A percentile compares a stretch with the other conserved stretches of the same genome.
These are phyloP conservation scores for Talaromyces sp. DNA, from an alignment of 2,329 filamentous ascomycete genomes.

Conservation along the genomic window DNA sequence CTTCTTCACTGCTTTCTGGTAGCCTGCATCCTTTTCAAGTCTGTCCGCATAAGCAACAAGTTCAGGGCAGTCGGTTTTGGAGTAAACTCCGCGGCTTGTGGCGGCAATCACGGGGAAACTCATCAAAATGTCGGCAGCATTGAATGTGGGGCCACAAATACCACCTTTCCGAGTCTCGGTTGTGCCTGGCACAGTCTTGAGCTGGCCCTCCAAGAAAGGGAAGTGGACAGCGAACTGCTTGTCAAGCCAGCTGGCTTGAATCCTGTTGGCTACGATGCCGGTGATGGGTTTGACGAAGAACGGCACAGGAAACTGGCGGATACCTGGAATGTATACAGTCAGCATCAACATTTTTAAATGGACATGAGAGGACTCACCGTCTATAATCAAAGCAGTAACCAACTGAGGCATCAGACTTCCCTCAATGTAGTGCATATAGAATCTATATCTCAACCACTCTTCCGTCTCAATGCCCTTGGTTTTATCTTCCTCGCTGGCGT, in stretches of 20 bases:
- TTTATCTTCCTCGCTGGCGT: constrained; percentile 44
- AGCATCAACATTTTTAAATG: background rate
- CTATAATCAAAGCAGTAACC: constrained; percentile 59
- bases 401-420: constrained; percentile 74
- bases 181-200: constrained; percentile 36
- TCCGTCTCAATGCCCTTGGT: constrained; percentile 54
- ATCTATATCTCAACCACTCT: constrained; percentile 58
- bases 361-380: constrained; percentile 38
- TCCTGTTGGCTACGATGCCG: constrained; percentile 46
- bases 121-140: constrained; percentile 45
- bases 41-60: constrained; percentile 32
- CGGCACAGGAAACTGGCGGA: constrained; percentile 54
- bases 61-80: constrained; percentile 33
- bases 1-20: constrained; percentile 37
- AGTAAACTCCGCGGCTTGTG: constrained; percentile 26
- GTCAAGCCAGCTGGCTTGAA: constrained; percentile 36
- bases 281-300: constrained; percentile 62
- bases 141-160: constrained; percentile 41
- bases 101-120: constrained; percentile 43
- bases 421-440: constrained; percentile 79
- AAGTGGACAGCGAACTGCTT: constrained; percentile 40
- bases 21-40: constrained; percentile 33
- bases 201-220: constrained; percentile 41
- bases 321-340: constrained; percentile 22
- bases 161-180: constrained; percentile 17